Conservation (phyloP, 2,329 filamentous ascomycete species). For the Ophiostoma angusticollis region DNA sequence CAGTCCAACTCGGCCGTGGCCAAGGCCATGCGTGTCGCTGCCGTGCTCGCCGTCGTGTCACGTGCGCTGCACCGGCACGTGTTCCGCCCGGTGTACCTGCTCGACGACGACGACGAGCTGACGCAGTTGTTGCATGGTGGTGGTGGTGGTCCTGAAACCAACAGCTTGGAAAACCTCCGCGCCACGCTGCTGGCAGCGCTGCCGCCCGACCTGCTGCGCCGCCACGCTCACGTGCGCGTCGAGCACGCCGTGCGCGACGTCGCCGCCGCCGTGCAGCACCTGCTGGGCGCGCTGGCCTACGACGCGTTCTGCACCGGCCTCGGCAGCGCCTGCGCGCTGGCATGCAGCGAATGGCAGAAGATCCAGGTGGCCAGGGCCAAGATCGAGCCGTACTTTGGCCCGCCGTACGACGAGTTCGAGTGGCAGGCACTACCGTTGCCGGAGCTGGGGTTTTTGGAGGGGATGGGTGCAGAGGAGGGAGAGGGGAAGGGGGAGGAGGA, state of each 20-base stretch:
- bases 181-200: slow-evolving; percentile 20
- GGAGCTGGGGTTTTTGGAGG: slow-evolving; percentile 18
- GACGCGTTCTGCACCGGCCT: slow-evolving; percentile 21
- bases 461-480: no score
- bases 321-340: slow-evolving; percentile 18
- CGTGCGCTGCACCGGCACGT: slow-evolving; percentile 21
- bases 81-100: slow-evolving; percentile 24
- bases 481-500: neutral
- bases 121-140: slow-evolving; percentile 19
- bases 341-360: slow-evolving; percentile 21
- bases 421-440: slow-evolving; percentile 24
- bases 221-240: slow-evolving; percentile 18
- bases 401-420: slow-evolving; percentile 23
- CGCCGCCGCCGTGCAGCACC: slow-evolving; percentile 22
- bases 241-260: slow-evolving; percentile 23
- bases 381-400: slow-evolving; percentile 26
- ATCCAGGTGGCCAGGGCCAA: slow-evolving; percentile 22
- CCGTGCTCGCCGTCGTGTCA: slow-evolving; percentile 22
- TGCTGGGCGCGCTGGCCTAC: slow-evolving; percentile 21
- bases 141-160: slow-evolving; percentile 21
- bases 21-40: slow-evolving; percentile 25
- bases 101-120: slow-evolving; percentile 21
- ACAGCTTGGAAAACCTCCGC: slow-evolving; percentile 21
- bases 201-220: slow-evolving; percentile 19
- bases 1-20: slow-evolving; percentile 23